phyloP scores from a whole-genome alignment of 345 rosid genomes.

The Ceriops tagal region DNA sequence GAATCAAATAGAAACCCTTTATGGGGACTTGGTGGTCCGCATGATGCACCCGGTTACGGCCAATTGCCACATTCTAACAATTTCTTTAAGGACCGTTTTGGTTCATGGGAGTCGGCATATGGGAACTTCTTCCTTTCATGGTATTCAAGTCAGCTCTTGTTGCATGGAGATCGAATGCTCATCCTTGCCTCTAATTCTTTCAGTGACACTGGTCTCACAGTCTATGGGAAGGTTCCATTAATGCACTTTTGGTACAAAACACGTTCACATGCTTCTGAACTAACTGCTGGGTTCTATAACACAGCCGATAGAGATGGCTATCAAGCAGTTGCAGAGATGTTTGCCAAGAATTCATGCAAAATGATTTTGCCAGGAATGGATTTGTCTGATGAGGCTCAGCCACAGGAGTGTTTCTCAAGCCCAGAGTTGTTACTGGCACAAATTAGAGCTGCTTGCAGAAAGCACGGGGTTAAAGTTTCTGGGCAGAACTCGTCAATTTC shows the following conservation, averaged over 20 bases:
- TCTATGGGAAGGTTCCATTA: constrained; percentile 66
- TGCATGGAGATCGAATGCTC: constrained; percentile 71
- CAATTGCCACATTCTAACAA: constrained; percentile 42
- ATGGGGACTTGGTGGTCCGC: constrained; percentile 96
- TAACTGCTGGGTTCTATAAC: constrained; percentile 79
- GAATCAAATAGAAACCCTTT: constrained; percentile 67
- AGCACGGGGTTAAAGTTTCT: constrained; percentile 53
- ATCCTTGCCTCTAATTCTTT: constrained; percentile 59
- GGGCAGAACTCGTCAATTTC: constrained; percentile 63
- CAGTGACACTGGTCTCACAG: constrained; percentile 28
- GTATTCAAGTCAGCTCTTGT: constrained; percentile 65
- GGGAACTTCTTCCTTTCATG: constrained; percentile 87
- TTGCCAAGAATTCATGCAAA: constrained; percentile 71
- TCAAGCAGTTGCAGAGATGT: constrained; percentile 50
- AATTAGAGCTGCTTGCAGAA: constrained; percentile 56
- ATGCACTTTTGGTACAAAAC: constrained; percentile 70
- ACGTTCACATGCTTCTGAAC: constrained; percentile 62
- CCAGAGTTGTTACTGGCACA: constrained; percentile 61
- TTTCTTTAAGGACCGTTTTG: constrained; percentile 72
- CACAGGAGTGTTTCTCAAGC: constrained; percentile 46
- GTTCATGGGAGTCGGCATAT: constrained; percentile 83
- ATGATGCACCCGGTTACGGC: constrained; percentile 64
- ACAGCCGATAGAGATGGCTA: constrained; percentile 60
- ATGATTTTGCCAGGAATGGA: constrained; percentile 89
- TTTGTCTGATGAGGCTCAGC: constrained; percentile 56